Percentiles rank a stretch among this genome's conserved stretches.
phyloP scores from a whole-genome alignment of 495 filamentous ascomycete species.

The Melanomma pulvis-pyrius region DNA sequence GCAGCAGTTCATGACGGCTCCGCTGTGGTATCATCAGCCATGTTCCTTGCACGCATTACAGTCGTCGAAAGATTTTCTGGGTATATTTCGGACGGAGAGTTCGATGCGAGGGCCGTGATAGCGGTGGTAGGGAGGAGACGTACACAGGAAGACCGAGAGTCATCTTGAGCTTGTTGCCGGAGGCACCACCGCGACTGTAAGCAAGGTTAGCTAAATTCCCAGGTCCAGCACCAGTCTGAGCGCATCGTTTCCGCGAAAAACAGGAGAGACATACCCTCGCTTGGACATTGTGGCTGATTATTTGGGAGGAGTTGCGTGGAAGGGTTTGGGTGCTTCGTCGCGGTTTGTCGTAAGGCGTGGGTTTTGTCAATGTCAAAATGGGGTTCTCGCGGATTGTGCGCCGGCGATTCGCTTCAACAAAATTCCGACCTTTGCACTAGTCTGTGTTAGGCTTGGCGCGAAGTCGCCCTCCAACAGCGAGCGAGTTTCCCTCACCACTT shows the following conservation, averaged over 20 bases:
- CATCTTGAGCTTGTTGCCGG: conserved; percentile 99
- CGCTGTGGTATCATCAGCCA: conserved; percentile 58
- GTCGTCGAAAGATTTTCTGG: background rate
- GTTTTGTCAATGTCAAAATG: conserved; percentile 15
- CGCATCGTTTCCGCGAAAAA: background rate
- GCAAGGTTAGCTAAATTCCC: conserved; percentile 3
- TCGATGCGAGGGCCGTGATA: background rate
- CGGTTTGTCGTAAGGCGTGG: conserved; percentile 18
- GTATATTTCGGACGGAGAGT: background rate
- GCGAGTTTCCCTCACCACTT: too few species aligned
- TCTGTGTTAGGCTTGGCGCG: background rate
- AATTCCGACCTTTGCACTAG: conserved; percentile 23
- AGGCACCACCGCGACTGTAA: conserved; percentile 77
- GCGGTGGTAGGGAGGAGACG: conserved; percentile 49
- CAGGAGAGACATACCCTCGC: conserved; percentile 24
- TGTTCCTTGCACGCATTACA: conserved; percentile 6
- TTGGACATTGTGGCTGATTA: conserved; percentile 36
- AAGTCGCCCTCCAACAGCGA: too few species aligned
- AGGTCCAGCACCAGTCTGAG: background rate
- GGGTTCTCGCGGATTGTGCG: conserved; percentile 22
- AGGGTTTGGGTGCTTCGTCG: conserved; percentile 32
- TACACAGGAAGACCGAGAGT: conserved; percentile 99
- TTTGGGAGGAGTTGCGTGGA: conserved; percentile 1
- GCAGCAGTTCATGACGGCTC: conserved; percentile 94
- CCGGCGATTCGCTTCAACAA: conserved; percentile 33